phyloP scores from a whole-genome alignment of 148 eudicot species.

The Salicornia ramosissima region DNA sequence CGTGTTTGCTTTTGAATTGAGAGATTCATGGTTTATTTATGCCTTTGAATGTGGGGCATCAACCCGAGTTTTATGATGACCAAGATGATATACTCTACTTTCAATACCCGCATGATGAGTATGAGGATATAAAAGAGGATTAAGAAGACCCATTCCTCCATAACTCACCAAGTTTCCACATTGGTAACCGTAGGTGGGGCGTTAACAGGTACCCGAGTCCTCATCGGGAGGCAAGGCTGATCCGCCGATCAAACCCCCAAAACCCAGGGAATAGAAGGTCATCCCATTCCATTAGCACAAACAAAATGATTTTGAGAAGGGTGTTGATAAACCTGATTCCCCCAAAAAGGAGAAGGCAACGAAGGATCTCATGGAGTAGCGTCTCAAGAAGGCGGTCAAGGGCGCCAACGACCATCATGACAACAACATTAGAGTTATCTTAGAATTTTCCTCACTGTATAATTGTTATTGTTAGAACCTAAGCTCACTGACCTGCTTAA shows the following conservation, averaged over 20 bases:
- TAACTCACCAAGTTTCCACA: slow-evolving; percentile 47
- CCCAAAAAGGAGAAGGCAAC: too few species aligned
- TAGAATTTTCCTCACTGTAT: too few species aligned
- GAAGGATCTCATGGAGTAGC: too few species aligned
- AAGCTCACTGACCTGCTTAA: too few species aligned
- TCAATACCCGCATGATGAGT: slow-evolving; percentile 36
- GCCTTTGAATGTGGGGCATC: slow-evolving; percentile 54
- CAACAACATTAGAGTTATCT: too few species aligned
- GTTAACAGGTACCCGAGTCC: slow-evolving; percentile 67
- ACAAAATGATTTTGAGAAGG: slow-evolving; percentile 50
- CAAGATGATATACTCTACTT: slow-evolving; percentile 35
- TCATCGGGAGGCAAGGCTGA: slow-evolving; percentile 81
- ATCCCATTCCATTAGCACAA: slow-evolving; percentile 61
- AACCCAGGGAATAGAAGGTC: slow-evolving; percentile 46
- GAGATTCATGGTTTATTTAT: slow-evolving; percentile 82
- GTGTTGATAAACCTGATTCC: too few species aligned
- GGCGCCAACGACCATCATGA: too few species aligned
- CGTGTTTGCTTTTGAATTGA: slow-evolving; percentile 69
- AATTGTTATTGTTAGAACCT: too few species aligned
- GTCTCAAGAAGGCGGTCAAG: too few species aligned
- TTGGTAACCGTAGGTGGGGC: slow-evolving; percentile 87
- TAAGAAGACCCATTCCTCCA: slow-evolving; percentile 48
- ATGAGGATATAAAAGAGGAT: slow-evolving; percentile 49
- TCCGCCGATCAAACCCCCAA: slow-evolving; percentile 33
- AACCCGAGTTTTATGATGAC: slow-evolving; percentile 42